Conservation (phyloP, 176 grass and related monocot genomes). For the Bonia amplexicaulis region DNA sequence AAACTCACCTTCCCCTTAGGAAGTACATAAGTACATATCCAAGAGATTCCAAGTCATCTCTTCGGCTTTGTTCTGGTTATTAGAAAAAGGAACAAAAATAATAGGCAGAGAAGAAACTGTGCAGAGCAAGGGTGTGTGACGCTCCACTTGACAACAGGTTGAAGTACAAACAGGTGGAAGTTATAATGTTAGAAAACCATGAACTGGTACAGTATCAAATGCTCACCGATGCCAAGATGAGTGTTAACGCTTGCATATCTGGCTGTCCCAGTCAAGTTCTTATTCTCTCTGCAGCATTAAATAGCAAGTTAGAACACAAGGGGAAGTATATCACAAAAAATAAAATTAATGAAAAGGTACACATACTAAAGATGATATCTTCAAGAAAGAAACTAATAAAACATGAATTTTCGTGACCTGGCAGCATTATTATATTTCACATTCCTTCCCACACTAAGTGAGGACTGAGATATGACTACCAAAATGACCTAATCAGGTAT, state of each 20-base stretch:
- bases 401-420: background rate
- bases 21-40: constrained; percentile 99
- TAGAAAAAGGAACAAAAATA: background rate
- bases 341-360: background rate
- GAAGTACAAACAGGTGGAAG: background rate
- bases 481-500: background rate
- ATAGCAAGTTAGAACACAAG: constrained; percentile 12
- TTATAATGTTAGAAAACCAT: background rate
- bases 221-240: constrained; percentile 94
- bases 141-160: background rate
- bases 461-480: background rate
- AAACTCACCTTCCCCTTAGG: constrained; percentile 85
- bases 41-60: constrained; percentile 98
- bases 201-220: constrained; percentile 17
- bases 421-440: background rate
- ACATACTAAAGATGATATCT: background rate
- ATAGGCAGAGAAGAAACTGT: background rate
- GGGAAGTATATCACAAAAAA: background rate
- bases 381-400: background rate
- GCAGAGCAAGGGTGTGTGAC: background rate
- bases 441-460: background rate
- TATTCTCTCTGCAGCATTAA: constrained; percentile 82
- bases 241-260: constrained; percentile 86
- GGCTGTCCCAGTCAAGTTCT: constrained; percentile 90
- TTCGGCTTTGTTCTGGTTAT: constrained; percentile 88